These are phyloP conservation scores for Piedraia hortae DNA, from an alignment of 2,329 filamentous ascomycete species.

Conservation along the genomic window DNA sequence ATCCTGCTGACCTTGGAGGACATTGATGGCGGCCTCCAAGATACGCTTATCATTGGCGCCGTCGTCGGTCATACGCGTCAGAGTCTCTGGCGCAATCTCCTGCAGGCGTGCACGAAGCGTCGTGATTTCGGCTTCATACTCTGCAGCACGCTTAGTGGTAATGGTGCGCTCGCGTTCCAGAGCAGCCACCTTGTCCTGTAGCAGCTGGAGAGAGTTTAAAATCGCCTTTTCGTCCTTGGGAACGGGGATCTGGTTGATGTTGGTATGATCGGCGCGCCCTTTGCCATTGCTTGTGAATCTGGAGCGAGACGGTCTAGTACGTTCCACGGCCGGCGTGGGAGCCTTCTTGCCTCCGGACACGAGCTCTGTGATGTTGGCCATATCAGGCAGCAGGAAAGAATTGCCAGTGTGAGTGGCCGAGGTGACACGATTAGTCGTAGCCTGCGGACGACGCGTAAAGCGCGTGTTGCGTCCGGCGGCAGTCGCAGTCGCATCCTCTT, in stretches of 20 bases:
- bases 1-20: constrained; percentile 33
- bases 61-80: constrained; percentile 14
- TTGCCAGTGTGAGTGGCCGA: constrained; percentile 23
- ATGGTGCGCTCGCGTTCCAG: constrained; percentile 29
- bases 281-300: constrained; percentile 25
- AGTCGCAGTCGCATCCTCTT: constrained; percentile 21
- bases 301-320: constrained; percentile 21
- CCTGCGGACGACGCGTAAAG: constrained; percentile 16
- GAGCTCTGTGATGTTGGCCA: constrained; percentile 32
- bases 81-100: constrained; percentile 22
- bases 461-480: constrained; percentile 25
- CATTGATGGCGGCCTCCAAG: constrained; percentile 30
- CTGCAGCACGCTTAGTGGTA: constrained; percentile 22
- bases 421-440: constrained; percentile 12
- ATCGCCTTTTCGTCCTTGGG: constrained; percentile 35
- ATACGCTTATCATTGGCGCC: constrained; percentile 26
- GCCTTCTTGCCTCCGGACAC: constrained; percentile 30
- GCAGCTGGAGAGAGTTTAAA: constrained; percentile 29
- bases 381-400: constrained; percentile 32
- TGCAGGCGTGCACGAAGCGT: constrained; percentile 21
- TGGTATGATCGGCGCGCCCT: constrained; percentile 16
- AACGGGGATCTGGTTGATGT: constrained; percentile 26
- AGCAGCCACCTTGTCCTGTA: constrained; percentile 29
- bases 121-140: constrained; percentile 33
- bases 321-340: constrained; percentile 28